Evolutionary conservation across 805 yeast genomes (phyloP).

Genomic region (Metschnikowia sp.): DNA sequence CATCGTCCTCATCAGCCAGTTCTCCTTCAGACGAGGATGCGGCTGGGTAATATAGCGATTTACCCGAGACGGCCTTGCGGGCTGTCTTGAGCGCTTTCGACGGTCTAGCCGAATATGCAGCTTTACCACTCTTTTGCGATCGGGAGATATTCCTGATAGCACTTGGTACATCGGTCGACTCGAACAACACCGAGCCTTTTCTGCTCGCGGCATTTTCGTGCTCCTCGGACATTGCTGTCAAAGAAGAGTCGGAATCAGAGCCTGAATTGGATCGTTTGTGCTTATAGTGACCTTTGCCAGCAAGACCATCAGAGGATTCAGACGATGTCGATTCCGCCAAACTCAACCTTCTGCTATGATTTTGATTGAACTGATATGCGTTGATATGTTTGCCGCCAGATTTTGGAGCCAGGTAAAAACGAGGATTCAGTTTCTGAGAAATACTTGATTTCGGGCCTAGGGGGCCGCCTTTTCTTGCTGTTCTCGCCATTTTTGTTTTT

Average conservation of each 20-base stretch:
- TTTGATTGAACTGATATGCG: constrained; percentile 18
- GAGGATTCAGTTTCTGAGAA: constrained; percentile 14
- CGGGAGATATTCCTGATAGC: neutral
- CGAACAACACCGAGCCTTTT: constrained; percentile 15
- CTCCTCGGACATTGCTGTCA: constrained; percentile 34
- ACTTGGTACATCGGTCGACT: neutral
- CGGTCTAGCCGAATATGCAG: constrained; percentile 2
- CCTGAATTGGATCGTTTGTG: constrained; percentile 4
- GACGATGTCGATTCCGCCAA: constrained; percentile 33
- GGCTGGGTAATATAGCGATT: constrained; percentile 5
- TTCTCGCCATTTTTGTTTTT: constrained; percentile 26
- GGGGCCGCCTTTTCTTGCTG: constrained; percentile 26
- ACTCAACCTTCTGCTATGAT: constrained; percentile 29
- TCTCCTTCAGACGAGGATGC: constrained; percentile 2
- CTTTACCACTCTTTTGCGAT: constrained; percentile 1
- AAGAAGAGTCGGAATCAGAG: constrained; percentile 36
- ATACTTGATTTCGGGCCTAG: constrained; percentile 7
- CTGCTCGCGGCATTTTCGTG: constrained; percentile 16
- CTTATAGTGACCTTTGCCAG: constrained; percentile 9
- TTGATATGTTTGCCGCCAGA: constrained; percentile 35
- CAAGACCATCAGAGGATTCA: constrained; percentile 22
- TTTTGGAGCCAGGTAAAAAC: constrained; percentile 10
- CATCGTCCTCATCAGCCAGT: constrained; percentile 2
- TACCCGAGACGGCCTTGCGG: constrained; percentile 12
- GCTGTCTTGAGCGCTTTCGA: constrained; percentile 10